Conservation (phyloP, 176 grass and related monocot genomes). For the Dendrocalamus sinicus region DNA sequence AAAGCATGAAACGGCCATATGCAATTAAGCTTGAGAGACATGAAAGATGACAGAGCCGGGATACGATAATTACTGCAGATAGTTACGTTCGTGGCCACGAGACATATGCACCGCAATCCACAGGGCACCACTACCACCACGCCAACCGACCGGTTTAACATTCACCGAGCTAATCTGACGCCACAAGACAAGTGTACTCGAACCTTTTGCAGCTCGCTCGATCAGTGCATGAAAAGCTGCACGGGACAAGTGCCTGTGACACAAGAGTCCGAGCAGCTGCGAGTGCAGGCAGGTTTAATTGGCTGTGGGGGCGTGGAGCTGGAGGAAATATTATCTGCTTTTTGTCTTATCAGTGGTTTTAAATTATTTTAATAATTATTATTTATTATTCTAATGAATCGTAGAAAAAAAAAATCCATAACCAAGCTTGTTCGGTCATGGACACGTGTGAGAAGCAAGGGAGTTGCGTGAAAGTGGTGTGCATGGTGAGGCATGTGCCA, state of each 20-base stretch:
- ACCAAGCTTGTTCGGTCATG: not conserved
- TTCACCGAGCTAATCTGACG: not conserved
- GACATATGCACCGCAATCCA: constrained; percentile 17
- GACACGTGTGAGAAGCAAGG: constrained; percentile 1
- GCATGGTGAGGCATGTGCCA: constrained; percentile 7
- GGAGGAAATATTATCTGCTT: not conserved
- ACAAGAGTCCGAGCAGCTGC: not conserved
- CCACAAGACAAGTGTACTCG: not conserved
- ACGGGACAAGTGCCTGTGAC: not conserved
- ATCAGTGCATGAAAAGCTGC: too few relatives aligned
- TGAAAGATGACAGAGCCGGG: not conserved
- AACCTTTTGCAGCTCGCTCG: not conserved
- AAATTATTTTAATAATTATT: too few relatives aligned
- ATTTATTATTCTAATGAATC: too few relatives aligned
- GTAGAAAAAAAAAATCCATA: too few relatives aligned
- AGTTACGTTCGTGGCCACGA: constrained; percentile 7
- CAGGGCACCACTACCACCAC: not conserved
- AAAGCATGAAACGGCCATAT: not conserved
- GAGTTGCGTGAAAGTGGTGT: not conserved
- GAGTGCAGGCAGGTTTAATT: not conserved
- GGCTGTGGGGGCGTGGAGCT: not conserved
- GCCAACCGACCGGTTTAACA: constrained; percentile 16
- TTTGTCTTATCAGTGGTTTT: too few relatives aligned
- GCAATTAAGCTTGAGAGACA: not conserved
- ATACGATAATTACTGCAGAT: not conserved